Percentiles rank a stretch among this genome's conserved stretches.
Evolutionary conservation across 306 rosid species (phyloP).

Genomic region (Bauhinia variegata): DNA sequence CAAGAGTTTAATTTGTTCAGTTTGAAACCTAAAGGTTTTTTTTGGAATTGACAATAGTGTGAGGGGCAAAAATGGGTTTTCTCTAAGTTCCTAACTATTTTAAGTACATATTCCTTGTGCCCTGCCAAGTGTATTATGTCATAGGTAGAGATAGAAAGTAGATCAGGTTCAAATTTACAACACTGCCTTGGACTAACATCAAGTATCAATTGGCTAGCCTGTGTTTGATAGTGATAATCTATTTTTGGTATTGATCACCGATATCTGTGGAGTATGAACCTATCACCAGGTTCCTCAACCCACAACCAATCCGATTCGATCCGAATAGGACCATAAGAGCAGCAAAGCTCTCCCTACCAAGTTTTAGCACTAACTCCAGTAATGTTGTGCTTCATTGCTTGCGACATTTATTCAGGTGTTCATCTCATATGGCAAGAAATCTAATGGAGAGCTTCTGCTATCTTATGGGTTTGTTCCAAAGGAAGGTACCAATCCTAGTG

Average conservation of each 20-base stretch:
- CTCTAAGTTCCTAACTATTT: conserved; percentile 12
- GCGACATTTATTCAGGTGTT: conserved; percentile 67
- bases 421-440: conserved; percentile 92
- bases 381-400: conserved; percentile 33
- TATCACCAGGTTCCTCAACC: conserved; percentile 6
- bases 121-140: conserved; percentile 17
- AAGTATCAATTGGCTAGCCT: conserved; percentile 12
- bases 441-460: conserved; percentile 87
- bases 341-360: too few relatives aligned
- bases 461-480: conserved; percentile 94
- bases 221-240: conserved; percentile 24
- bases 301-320: too few relatives aligned
- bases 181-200: conserved; percentile 9
- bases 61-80: too few relatives aligned
- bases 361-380: conserved; percentile 1
- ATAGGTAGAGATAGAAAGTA: conserved; percentile 10
- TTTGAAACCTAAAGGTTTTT: too few relatives aligned
- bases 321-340: too few relatives aligned
- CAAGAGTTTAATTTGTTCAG: too few relatives aligned
- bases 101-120: conserved; percentile 13
- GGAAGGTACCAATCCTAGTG: conserved; percentile 90
- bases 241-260: too few relatives aligned
- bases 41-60: too few relatives aligned
- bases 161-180: conserved; percentile 9
- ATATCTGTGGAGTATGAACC: too few relatives aligned